Base-by-base conservation (phyloP, 768 basidiomycete species). In the Royoungia palumana region DNA sequence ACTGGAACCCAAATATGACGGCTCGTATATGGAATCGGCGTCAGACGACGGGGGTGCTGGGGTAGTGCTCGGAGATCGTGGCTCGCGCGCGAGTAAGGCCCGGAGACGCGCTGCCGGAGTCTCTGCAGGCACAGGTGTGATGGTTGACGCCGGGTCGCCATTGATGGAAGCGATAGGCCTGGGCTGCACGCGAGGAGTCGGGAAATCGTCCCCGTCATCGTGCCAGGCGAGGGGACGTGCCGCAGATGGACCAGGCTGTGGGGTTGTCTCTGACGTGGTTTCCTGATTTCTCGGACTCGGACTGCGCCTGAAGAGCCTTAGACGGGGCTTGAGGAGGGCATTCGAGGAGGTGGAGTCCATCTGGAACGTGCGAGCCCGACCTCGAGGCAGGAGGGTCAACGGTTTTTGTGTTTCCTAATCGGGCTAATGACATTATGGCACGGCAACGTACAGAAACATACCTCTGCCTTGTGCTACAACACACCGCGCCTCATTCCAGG, bases 41-140 rank as follows among this genome's bases (percentile, higher is more conserved):
- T 71, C 71, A 12, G 68, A 71, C 0, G 54, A 32, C 1, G 63
- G 49, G 35, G 50, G 61, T 7, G 54, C 47, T 4, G 72, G 55
- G 9, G 66, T 62, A 17, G 55, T 59, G 43, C 62, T 66, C 14
- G 64, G 56, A n/a, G 69, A 62, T 21, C 70, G 72, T 28, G 78
- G 75, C 46, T 79, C 70, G 48, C 75, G 79, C 27, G 75, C 68
- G 9, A 87, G 69, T 5, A 87, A 67, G 20, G 82, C 82, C 40
- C 85, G 82, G 17, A 88, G 75, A 41, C 82, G 79, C 19, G 74
- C 76, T 17, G 84, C 82, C 7, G 83, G 78, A 2, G 75, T 82
- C 44, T 75, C 75, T 37, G 58, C 44, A 8, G 65, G 58, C 12
- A 50, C 38, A 19, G 25, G 49, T 16, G 55, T 51, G 27, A 53